Conservation (phyloP, 441 rosid species). For the Manihot esculenta region DNA sequence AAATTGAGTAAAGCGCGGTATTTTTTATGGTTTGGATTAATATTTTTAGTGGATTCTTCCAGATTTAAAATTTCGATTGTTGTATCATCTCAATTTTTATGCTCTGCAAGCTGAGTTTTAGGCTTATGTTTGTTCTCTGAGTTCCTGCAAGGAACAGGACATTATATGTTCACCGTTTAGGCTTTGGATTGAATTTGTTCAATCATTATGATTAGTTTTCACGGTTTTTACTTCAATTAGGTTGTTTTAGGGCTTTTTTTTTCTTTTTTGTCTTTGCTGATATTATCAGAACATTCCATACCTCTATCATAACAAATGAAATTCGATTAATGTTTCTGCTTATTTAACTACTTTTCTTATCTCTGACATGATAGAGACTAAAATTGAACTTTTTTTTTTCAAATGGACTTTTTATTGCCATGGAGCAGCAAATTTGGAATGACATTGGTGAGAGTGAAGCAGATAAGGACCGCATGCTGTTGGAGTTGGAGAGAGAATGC, state of each 20-base stretch:
- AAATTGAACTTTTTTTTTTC: not conserved
- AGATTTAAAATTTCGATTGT: not conserved
- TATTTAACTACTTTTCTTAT: not conserved
- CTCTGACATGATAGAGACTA: not conserved
- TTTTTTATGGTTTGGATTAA: slow-evolving; percentile 1
- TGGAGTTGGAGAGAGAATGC: slow-evolving; percentile 91
- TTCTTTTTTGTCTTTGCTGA: not conserved
- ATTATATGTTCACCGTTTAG: not conserved
- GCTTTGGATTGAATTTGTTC: not conserved
- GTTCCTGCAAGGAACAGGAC: not conserved
- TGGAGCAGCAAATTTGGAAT: slow-evolving; percentile 93
- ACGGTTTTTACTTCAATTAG: not conserved
- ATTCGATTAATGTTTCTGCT: not conserved
- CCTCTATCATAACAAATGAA: not conserved
- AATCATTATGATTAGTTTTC: not conserved
- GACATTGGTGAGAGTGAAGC: slow-evolving; percentile 92
- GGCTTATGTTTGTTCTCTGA: not conserved
- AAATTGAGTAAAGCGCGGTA: not conserved
- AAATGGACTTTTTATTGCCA: slow-evolving; percentile 10
- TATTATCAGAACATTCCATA: not conserved
- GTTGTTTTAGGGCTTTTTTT: not conserved
- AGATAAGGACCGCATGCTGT: slow-evolving; percentile 78
- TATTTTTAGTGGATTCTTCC: slow-evolving; percentile 1
- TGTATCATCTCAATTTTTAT: not conserved
- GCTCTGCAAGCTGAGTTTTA: not conserved